Evolutionary conservation across 139 green algal genomes (phyloP).

Genomic region (Mesostigma viride): DNA sequence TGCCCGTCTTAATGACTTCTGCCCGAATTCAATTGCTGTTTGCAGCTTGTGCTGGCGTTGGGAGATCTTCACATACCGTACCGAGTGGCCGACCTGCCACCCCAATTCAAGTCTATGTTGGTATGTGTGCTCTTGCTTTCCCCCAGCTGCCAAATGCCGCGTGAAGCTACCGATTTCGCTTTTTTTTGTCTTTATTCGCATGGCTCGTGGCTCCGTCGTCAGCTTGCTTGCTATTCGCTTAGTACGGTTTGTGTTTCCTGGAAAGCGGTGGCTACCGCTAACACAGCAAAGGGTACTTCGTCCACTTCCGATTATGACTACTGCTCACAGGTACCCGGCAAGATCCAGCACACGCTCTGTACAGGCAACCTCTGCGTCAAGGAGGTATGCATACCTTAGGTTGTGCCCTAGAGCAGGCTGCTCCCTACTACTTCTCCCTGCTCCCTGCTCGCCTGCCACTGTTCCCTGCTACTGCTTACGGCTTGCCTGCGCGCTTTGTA

Average conservation of each 20-base stretch:
- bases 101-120: constrained; percentile 84
- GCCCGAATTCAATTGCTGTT: too few relatives aligned
- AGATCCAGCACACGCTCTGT: constrained; percentile 81
- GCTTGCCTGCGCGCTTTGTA: background rate
- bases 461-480: background rate
- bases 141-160: too few relatives aligned
- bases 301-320: too few relatives aligned
- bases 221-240: too few relatives aligned
- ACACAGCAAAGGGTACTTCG: too few relatives aligned
- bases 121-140: too few relatives aligned
- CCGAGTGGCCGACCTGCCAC: constrained; percentile 63
- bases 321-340: constrained; percentile 82
- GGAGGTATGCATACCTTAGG: constrained; percentile 25
- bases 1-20: too few relatives aligned
- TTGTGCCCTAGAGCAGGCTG: background rate
- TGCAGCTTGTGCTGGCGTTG: constrained; percentile 87
- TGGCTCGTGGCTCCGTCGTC: too few relatives aligned
- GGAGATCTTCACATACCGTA: constrained; percentile 87
- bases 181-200: too few relatives aligned
- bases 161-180: too few relatives aligned
- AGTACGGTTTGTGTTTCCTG: too few relatives aligned
- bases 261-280: too few relatives aligned
- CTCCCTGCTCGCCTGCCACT: background rate
- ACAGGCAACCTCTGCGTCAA: constrained; percentile 79
- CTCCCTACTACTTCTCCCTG: background rate